phyloP scores from a whole-genome alignment of 2,329 filamentous ascomycete species.

The Myriangium duriaei region DNA sequence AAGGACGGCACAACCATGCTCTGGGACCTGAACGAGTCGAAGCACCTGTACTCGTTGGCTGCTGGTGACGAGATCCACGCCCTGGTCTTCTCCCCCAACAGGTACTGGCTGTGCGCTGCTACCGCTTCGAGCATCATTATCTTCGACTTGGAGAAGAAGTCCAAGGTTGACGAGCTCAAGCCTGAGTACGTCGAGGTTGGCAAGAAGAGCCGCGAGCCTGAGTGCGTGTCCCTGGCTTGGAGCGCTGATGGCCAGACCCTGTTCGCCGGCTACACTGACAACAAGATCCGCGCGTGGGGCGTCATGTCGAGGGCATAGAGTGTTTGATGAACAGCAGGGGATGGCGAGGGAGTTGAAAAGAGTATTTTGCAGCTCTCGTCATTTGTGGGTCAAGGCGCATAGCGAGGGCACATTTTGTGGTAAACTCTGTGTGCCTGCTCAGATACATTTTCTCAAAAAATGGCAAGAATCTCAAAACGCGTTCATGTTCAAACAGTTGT shows the following conservation, averaged over 20 bases:
- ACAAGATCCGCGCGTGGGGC: slow-evolving; percentile 96
- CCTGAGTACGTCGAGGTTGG: slow-evolving; percentile 90
- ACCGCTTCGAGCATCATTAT: slow-evolving; percentile 98
- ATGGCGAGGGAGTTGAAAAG: slow-evolving; percentile 5
- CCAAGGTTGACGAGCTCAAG: slow-evolving; percentile 99
- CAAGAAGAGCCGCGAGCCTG: slow-evolving; percentile 98
- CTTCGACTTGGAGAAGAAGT: slow-evolving; percentile 99
- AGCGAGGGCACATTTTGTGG: slow-evolving; percentile 6
- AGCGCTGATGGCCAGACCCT: slow-evolving; percentile 96
- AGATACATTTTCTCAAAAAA: background rate
- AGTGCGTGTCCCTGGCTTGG: slow-evolving; percentile 97
- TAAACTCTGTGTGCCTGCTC: slow-evolving; percentile 4
- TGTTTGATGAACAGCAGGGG: slow-evolving; percentile 9
- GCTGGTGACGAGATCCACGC: slow-evolving; percentile 99
- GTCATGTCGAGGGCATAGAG: slow-evolving; percentile 70
- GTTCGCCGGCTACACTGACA: slow-evolving; percentile 99
- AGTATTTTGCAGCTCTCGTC: background rate
- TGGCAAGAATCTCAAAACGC: slow-evolving; percentile 1
- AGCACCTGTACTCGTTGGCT: slow-evolving; percentile 99
- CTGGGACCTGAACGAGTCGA: slow-evolving; percentile 99
- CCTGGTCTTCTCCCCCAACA: slow-evolving; percentile 99
- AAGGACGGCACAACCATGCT: slow-evolving; percentile 99
- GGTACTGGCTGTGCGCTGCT: slow-evolving; percentile 99
- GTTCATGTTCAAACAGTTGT: too few relatives aligned
- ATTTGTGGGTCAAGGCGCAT: slow-evolving; percentile 9